Base-by-base conservation (phyloP, 108 stramenopile genomes). In the Cyclotella kingstonii region DNA sequence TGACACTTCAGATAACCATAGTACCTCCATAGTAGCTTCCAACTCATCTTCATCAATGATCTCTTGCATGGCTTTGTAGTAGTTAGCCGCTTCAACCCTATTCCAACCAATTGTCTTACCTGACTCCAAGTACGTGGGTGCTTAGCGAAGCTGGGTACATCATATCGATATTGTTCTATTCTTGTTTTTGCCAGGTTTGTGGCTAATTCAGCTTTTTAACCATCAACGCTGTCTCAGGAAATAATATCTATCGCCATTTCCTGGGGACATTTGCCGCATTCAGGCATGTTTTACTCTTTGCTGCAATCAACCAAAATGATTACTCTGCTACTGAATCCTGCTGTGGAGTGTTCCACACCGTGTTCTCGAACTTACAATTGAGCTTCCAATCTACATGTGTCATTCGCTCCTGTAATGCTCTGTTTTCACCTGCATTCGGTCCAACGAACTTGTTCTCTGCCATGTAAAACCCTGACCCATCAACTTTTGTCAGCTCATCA, bases 401-500 rank as follows among this genome's bases (percentile, higher is more conserved):
- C 6, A 27, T 5, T 29, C 9, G 3, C 10, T 51, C 22, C 17
- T 51, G 28, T 2, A 29, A 2, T 29, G 21, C n/a, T n/a, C n/a
- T n/a, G n/a, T n/a, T n/a, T n/a, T n/a, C n/a, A n/a, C n/a, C n/a
- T n/a, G n/a, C n/a, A n/a, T n/a, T n/a, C n/a, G n/a, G n/a, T n/a
- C n/a, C n/a, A n/a, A n/a, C n/a, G n/a, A n/a, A n/a, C n/a, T n/a
- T n/a, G n/a, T n/a, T n/a, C n/a, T n/a, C n/a, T n/a, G n/a, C n/a
- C n/a, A n/a, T n/a, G n/a, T n/a, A n/a, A n/a, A n/a, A n/a, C n/a
- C 43, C n/a, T 22, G 46, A 11, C 10, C 21, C 14, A 19, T 34
- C 25, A 35, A 25, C 18, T 31, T 6, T 10, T 48, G 59, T 60
- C 59, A 79, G n/a, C n/a, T n/a, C n/a, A n/a, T n/a, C n/a, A n/a